phyloP scores from a whole-genome alignment of 2,329 filamentous ascomycete genomes.

The Sporothrix euskadiensis region DNA sequence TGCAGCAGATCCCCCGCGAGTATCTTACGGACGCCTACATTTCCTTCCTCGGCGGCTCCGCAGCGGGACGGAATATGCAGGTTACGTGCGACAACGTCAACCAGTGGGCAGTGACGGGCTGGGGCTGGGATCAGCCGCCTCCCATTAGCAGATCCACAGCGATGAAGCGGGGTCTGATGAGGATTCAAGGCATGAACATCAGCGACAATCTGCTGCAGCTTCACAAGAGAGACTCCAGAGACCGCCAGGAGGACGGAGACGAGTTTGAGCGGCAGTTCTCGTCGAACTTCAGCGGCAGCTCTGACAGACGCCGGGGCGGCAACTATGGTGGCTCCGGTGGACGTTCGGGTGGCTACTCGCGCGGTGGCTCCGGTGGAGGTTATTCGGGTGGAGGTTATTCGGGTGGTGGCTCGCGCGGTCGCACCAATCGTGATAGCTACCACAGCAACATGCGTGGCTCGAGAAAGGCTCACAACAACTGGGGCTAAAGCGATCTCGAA shows the following conservation, averaged over 20 bases:
- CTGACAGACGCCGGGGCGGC: neutral
- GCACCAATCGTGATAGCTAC: no score
- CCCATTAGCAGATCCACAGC: slow-evolving; percentile 34
- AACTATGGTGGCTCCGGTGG: no score
- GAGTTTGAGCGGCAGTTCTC: neutral
- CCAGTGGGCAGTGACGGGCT: slow-evolving; percentile 51
- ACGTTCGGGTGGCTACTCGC: no score
- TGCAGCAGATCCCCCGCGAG: slow-evolving; percentile 44
- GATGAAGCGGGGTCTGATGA: slow-evolving; percentile 25
- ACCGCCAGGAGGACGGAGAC: neutral
- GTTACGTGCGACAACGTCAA: slow-evolving; percentile 54
- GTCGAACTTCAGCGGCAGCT: neutral
- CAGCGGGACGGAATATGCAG: slow-evolving; percentile 39
- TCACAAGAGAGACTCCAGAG: neutral
- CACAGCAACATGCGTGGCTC: no score
- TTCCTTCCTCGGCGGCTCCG: slow-evolving; percentile 55
- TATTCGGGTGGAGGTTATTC: no score
- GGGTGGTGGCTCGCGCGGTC: no score
- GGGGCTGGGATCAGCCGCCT: slow-evolving; percentile 56
- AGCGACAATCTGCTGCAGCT: no score
- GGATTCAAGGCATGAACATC: slow-evolving; percentile 26
- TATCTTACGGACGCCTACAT: slow-evolving; percentile 55
- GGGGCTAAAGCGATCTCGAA: neutral
- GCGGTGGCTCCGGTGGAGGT: no score
- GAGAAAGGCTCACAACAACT: no score